These are phyloP conservation scores for Podaxis carcinomalis DNA, from an alignment of 768 basidiomycete species.

Conservation along the genomic window DNA sequence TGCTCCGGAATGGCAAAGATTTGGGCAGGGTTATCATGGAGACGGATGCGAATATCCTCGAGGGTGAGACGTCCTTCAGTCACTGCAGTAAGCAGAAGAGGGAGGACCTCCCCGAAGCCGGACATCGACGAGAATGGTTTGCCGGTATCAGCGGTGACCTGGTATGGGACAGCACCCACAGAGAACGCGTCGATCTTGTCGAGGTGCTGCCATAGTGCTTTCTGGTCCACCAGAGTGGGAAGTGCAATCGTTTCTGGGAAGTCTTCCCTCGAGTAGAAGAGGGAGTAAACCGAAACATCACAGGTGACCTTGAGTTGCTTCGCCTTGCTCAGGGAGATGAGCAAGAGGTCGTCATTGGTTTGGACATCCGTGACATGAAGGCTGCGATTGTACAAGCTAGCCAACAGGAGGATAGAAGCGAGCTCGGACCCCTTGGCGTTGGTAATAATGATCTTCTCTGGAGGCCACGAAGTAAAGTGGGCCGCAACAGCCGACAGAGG, in stretches of 20 bases:
- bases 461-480: conserved; percentile 88
- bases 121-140: conserved; percentile 62
- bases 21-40: conserved; percentile 88
- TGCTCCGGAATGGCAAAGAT: conserved; percentile 93
- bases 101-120: conserved; percentile 85
- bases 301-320: conserved; percentile 94
- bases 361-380: conserved; percentile 91
- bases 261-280: conserved; percentile 82
- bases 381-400: conserved; percentile 85
- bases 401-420: conserved; percentile 88
- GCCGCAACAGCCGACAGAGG: conserved; percentile 74
- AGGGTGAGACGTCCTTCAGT: conserved; percentile 73
- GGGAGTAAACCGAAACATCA: conserved; percentile 86
- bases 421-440: conserved; percentile 90
- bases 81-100: conserved; percentile 84
- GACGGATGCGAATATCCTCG: conserved; percentile 73
- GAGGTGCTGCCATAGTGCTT: conserved; percentile 80
- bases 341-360: conserved; percentile 77
- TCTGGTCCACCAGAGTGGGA: conserved; percentile 74
- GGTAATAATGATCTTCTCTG: conserved; percentile 90
- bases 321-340: conserved; percentile 93
- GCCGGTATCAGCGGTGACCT: conserved; percentile 59
- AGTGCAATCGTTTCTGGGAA: conserved; percentile 63
- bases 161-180: conserved; percentile 80
- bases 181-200: conserved; percentile 88